Percentiles rank a stretch among this genome's conserved stretches.
Evolutionary conservation across 2,329 filamentous ascomycete species (phyloP).

Genomic region (Paraphaeosphaeria sporulosa): DNA sequence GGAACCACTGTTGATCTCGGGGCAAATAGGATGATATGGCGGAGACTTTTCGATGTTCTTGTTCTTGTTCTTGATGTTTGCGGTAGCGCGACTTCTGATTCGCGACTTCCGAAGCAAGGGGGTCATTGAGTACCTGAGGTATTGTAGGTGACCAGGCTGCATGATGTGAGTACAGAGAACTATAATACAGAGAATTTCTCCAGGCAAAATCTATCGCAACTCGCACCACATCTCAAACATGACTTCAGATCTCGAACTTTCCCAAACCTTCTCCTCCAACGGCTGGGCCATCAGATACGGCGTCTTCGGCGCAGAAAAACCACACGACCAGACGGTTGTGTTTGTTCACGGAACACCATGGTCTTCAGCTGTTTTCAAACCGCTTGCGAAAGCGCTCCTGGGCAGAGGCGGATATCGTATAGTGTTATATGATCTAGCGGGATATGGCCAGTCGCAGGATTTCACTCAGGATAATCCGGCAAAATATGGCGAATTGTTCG

Average conservation of each 20-base stretch:
- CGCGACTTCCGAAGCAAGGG: constrained; percentile 5
- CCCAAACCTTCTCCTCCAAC: neutral
- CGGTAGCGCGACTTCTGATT: neutral
- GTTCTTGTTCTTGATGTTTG: neutral
- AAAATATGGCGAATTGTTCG: neutral
- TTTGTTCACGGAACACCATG: constrained; percentile 12
- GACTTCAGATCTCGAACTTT: neutral
- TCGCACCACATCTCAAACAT: neutral
- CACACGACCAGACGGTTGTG: neutral
- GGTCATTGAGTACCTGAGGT: neutral
- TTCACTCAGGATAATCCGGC: neutral
- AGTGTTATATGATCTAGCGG: constrained; percentile 7
- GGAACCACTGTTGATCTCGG: neutral
- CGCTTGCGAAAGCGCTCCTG: constrained; percentile 6
- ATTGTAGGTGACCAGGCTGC: too few relatives aligned
- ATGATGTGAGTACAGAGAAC: neutral
- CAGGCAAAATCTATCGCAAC: neutral
- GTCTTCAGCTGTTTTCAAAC: constrained; percentile 10
- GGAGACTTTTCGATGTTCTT: neutral
- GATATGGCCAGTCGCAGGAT: constrained; percentile 8
- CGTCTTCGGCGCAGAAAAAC: neutral
- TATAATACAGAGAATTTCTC: neutral
- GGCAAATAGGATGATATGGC: neutral
- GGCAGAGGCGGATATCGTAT: neutral
- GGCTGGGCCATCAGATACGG: constrained; percentile 11